These are phyloP conservation scores for Pichia sp. DNA, from an alignment of 1,139 yeast genomes.

Conservation along the genomic window DNA sequence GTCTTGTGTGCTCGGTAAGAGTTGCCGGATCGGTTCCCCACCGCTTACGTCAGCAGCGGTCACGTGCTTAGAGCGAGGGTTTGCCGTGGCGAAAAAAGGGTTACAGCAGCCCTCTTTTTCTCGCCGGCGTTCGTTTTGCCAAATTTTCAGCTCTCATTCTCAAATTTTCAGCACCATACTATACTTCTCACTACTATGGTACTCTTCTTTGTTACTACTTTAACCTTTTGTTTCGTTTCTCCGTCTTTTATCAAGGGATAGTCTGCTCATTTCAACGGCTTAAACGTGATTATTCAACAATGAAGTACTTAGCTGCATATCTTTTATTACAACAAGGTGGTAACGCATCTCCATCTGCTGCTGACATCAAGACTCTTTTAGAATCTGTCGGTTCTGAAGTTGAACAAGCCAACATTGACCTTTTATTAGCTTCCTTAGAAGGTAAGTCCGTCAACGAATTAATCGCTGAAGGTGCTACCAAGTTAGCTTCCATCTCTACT, in stretches of 20 bases:
- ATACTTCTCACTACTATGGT: background rate
- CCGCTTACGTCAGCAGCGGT: background rate
- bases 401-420: constrained; percentile 83
- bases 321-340: constrained; percentile 68
- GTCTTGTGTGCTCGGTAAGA: too few species aligned
- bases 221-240: too few species aligned
- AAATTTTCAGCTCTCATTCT: background rate
- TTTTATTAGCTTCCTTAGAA: constrained; percentile 86
- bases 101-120: too few species aligned
- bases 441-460: constrained; percentile 93
- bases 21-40: too few species aligned
- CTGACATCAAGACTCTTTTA: constrained; percentile 85
- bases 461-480: constrained; percentile 93
- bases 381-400: constrained; percentile 96
- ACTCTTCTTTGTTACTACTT: background rate
- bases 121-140: too few species aligned
- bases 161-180: background rate
- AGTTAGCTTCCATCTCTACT: constrained; percentile 96
- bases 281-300: constrained; percentile 44
- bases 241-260: constrained; percentile 27
- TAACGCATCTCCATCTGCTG: constrained; percentile 81
- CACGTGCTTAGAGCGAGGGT: constrained; percentile 5
- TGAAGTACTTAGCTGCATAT: constrained; percentile 73
- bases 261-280: constrained; percentile 36
- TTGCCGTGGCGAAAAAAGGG: background rate